Evolutionary conservation across 2,329 filamentous ascomycete genomes (phyloP).

Genomic region (Diplodia seriata): DNA sequence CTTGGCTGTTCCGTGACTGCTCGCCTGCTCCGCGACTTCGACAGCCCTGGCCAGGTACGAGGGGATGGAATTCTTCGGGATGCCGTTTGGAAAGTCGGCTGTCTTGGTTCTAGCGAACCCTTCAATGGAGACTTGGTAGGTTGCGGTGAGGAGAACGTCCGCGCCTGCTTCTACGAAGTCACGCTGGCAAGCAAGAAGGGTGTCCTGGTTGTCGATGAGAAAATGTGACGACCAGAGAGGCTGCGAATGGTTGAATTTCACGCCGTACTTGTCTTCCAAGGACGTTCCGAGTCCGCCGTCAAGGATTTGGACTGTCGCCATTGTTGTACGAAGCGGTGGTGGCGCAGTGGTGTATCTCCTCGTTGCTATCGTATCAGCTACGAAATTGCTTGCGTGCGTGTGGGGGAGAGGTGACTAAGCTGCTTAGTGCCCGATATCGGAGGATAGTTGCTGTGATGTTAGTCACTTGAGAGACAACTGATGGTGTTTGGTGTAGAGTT

Average conservation of each 20-base stretch:
- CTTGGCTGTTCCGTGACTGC: background rate
- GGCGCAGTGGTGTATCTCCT: too few relatives aligned
- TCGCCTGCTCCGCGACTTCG: conserved; percentile 6
- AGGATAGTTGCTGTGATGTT: background rate
- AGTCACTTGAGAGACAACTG: background rate
- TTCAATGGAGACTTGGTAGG: conserved; percentile 10
- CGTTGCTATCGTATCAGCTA: too few relatives aligned
- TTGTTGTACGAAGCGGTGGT: too few relatives aligned
- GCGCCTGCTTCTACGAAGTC: conserved; percentile 7
- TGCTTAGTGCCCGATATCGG: background rate
- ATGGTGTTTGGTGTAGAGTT: too few relatives aligned
- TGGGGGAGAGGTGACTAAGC: background rate
- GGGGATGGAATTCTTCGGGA: background rate
- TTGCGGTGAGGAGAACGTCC: conserved; percentile 16
- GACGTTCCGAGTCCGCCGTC: conserved; percentile 10
- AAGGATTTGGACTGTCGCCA: conserved; percentile 6
- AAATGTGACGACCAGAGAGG: conserved; percentile 22
- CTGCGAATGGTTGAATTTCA: background rate
- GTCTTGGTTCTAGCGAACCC: conserved; percentile 8
- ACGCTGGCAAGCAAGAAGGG: conserved; percentile 1
- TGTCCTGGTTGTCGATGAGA: conserved; percentile 4
- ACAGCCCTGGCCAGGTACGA: background rate
- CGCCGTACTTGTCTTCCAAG: conserved; percentile 9
- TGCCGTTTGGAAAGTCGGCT: background rate
- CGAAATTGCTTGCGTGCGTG: background rate